Percentiles rank a stretch among this genome's conserved stretches.
Conservation (phyloP, 139 green algal species). For the Picochlorum sp. region DNA sequence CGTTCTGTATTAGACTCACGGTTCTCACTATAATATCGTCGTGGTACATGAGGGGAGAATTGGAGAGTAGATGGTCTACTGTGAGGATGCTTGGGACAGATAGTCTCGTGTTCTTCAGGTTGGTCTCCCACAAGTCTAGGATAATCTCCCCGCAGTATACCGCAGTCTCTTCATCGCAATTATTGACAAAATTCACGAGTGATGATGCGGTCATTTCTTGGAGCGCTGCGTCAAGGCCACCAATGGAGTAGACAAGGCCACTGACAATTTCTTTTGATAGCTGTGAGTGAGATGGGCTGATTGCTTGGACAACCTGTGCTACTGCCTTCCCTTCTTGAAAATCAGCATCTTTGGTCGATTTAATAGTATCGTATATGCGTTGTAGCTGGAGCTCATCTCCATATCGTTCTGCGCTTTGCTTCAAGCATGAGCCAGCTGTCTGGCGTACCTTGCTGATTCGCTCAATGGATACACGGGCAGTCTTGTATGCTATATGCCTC, state of each 20-base stretch:
- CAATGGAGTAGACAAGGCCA: background rate
- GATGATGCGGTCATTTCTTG: background rate
- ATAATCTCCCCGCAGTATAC: too few species aligned
- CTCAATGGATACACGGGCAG: conserved; percentile 59
- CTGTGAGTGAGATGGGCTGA: background rate
- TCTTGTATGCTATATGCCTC: background rate
- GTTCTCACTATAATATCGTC: conserved; percentile 23
- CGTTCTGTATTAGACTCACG: conserved; percentile 36
- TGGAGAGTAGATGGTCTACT: background rate
- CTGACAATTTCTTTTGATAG: background rate
- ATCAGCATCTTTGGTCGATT: too few species aligned
- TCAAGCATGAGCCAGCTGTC: conserved; percentile 16
- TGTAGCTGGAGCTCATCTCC: too few species aligned
- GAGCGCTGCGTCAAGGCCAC: background rate
- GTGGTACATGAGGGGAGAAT: conserved; percentile 13
- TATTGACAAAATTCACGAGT: background rate
- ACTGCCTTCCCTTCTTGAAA: too few species aligned
- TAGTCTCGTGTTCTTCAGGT: too few species aligned
- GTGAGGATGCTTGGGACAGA: background rate
- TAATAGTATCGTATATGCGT: too few species aligned
- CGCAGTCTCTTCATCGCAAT: too few species aligned
- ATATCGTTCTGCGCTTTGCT: background rate
- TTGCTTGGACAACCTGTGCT: too few species aligned
- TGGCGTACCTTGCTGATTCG: conserved; percentile 71
- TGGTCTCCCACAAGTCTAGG: too few species aligned